These are phyloP conservation scores for Biscogniauxia mediterranea DNA, from an alignment of 2,329 filamentous ascomycete species.

Conservation along the genomic window DNA sequence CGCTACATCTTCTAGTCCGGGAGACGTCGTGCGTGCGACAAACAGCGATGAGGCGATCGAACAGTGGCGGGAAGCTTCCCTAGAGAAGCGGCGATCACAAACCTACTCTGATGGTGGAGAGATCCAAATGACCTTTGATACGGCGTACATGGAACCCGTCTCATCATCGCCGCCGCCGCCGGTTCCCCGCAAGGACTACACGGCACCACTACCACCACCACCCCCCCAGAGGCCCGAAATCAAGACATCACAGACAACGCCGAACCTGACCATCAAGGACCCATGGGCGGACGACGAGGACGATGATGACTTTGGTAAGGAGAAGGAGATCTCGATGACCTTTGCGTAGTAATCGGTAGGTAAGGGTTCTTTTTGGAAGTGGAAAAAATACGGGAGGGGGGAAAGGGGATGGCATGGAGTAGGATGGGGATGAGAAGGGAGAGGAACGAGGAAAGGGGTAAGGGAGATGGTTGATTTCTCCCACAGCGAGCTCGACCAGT, in stretches of 20 bases:
- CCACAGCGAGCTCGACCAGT: too few species aligned
- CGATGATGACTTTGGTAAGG: conserved; percentile 64
- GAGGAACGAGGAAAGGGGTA: too few species aligned
- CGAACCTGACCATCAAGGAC: conserved; percentile 52
- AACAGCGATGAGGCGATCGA: conserved; percentile 44
- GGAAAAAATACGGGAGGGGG: too few species aligned
- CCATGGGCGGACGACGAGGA: conserved; percentile 67
- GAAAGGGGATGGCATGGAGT: too few species aligned
- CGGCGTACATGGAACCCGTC: conserved; percentile 48
- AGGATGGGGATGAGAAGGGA: too few species aligned
- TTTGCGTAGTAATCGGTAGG: conserved; percentile 58
- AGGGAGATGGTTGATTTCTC: too few species aligned
- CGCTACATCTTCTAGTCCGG: conserved; percentile 33
- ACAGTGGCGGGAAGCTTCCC: conserved; percentile 21
- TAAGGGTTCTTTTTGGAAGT: too few species aligned
- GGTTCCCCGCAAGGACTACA: conserved; percentile 25
- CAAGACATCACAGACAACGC: conserved; percentile 47
- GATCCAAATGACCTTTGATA: conserved; percentile 72
- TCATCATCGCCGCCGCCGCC: conserved; percentile 30
- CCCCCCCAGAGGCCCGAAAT: conserved; percentile 40
- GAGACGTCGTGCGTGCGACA: conserved; percentile 42
- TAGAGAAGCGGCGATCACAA: conserved; percentile 23
- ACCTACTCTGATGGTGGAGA: conserved; percentile 47
- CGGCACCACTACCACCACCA: conserved; percentile 17
- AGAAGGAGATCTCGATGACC: conserved; percentile 77